Base-by-base conservation (phyloP, 1,284 basidiomycete genomes). In the Trametes polyzona region DNA sequence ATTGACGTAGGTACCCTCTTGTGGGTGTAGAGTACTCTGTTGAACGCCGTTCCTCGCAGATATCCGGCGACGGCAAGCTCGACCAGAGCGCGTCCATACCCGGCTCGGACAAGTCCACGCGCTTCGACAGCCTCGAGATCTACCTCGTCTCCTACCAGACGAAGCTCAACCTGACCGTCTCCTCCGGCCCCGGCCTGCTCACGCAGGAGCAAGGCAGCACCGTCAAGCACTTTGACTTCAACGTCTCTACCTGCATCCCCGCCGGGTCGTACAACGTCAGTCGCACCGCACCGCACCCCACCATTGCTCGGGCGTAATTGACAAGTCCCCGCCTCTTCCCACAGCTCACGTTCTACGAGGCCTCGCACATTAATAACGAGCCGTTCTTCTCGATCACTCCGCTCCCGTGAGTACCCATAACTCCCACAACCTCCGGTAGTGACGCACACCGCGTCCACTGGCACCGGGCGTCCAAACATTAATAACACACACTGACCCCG, bases 261-360 rank as follows among this genome's bases (percentile, higher is more conserved):
- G 59, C 71, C 17, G 82, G 81, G 19, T 60, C 73, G 30, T 83
- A 83, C 64, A 83, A 83, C 62, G 80, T 81, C 16, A 14, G 35
- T 33, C 32, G 19, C 36, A 11, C 14, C 8, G 10, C 36, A 9
- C 21, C 32, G 2, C 10, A 16, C 32, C 11, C 19, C 43, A 19
- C 14, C 16, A 29, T 29, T 27, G 2, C 7, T 32, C 11, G 4
- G 8, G 17, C 12, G 17, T 21, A 8, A 30, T 16, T 35, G 19
- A 35, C 19, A 16, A 19, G 5, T 16, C 6, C 21, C 39, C 33
- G 3, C 36, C n/a, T n/a, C n/a, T n/a, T n/a, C n/a, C 27, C 56
- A 2, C 53, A 82, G 80, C 67, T 82, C 47, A 81, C 80, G 7
- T 77, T 81, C 61, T 82, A 83, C 59, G 81, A 83, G 60, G 65